Evolutionary conservation across 768 basidiomycete genomes (phyloP).

Genomic region (Terana coerulea): DNA sequence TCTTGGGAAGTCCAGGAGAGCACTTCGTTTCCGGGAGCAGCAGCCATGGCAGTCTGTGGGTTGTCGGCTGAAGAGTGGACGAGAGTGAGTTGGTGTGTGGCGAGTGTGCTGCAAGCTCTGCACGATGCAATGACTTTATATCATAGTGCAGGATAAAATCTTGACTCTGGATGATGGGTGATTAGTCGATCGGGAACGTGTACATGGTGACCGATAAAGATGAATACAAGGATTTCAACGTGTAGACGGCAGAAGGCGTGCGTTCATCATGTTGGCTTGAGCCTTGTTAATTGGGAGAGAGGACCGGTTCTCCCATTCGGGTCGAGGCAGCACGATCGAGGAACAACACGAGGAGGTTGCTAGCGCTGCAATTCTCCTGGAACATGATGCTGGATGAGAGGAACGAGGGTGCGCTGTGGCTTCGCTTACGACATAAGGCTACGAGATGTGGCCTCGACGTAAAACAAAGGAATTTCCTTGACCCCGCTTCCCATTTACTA

Average conservation of each 20-base stretch:
- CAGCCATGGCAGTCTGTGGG: slow-evolving; percentile 36
- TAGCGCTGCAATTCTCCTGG: slow-evolving; percentile 40
- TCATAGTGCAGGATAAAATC: slow-evolving; percentile 39
- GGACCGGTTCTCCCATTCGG: slow-evolving; percentile 53
- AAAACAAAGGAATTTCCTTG: slow-evolving; percentile 11
- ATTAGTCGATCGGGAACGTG: slow-evolving; percentile 75
- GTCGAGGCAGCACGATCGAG: slow-evolving; percentile 63
- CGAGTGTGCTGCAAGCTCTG: slow-evolving; percentile 20
- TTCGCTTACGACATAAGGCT: slow-evolving; percentile 12
- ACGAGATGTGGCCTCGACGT: slow-evolving; percentile 13
- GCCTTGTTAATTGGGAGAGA: slow-evolving; percentile 70
- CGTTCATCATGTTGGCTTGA: slow-evolving; percentile 49
- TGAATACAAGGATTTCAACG: slow-evolving; percentile 67
- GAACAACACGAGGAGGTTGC: slow-evolving; percentile 56
- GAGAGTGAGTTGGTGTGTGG: slow-evolving; percentile 15
- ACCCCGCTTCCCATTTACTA: background rate
- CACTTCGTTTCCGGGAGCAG: slow-evolving; percentile 44
- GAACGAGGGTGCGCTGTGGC: slow-evolving; percentile 16
- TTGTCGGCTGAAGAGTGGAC: slow-evolving; percentile 23
- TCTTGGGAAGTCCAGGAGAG: slow-evolving; percentile 88
- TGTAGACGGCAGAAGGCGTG: slow-evolving; percentile 65
- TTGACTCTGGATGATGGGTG: slow-evolving; percentile 50
- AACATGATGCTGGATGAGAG: slow-evolving; percentile 28
- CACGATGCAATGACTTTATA: slow-evolving; percentile 47
- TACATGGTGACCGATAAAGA: slow-evolving; percentile 67